Evolutionary conservation across 2,329 filamentous ascomycete genomes (phyloP).

Genomic region (Colletotrichum tabaci): DNA sequence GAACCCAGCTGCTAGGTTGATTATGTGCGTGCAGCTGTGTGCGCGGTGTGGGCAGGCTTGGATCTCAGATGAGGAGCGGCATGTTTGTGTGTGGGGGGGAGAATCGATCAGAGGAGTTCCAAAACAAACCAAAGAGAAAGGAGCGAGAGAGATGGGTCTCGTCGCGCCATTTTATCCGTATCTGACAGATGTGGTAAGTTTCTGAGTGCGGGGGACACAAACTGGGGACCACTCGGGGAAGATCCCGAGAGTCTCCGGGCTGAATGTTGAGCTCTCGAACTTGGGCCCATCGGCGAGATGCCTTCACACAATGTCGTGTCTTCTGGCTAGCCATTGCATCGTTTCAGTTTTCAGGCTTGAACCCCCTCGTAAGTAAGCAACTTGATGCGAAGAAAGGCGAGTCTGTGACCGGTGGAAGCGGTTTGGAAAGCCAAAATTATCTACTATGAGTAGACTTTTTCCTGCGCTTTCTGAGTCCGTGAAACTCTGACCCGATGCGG

Average conservation of each 20-base stretch:
- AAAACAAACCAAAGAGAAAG: neutral
- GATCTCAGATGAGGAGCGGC: neutral
- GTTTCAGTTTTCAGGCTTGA: no score
- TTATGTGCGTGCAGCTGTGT: neutral
- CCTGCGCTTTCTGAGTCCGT: no score
- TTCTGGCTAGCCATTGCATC: no score
- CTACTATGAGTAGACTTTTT: no score
- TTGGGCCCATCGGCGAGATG: neutral
- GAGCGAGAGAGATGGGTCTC: neutral
- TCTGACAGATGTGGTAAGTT: neutral
- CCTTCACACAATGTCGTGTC: no score
- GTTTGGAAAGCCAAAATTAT: no score
- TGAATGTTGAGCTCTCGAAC: neutral
- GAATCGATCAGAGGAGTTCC: neutral
- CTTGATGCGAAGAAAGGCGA: no score
- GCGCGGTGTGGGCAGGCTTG: no score
- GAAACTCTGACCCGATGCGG: no score
- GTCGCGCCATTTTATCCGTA: constrained; percentile 27
- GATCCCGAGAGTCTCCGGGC: neutral
- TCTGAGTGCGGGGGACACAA: constrained; percentile 6
- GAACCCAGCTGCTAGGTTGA: no score
- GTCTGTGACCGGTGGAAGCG: no score
- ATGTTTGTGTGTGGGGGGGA: neutral
- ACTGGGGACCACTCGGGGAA: constrained; percentile 2
- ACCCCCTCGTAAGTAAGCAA: no score